Evolutionary conservation across 2,329 filamentous ascomycete genomes (phyloP).

Genomic region (Thermomyces lanuginosus): DNA sequence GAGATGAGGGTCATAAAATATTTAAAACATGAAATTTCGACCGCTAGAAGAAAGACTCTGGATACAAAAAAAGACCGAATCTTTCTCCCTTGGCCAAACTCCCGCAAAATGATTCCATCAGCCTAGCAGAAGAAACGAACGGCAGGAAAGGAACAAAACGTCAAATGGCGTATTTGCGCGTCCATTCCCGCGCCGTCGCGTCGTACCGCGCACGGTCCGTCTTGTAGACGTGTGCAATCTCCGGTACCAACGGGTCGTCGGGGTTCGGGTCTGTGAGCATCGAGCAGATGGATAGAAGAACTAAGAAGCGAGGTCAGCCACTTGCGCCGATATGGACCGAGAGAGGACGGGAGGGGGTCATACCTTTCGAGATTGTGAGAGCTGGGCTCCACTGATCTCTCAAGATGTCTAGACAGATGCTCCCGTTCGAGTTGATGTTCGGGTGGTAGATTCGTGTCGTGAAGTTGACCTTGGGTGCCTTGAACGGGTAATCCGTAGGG

Average conservation of each 20-base stretch:
- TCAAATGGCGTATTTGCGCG: constrained; percentile 95
- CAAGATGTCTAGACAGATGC: constrained; percentile 95
- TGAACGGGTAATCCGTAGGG: constrained; percentile 99
- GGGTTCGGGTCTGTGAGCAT: constrained; percentile 99
- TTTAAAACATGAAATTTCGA: too few relatives aligned
- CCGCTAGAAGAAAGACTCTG: too few relatives aligned
- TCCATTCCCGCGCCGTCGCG: constrained; percentile 94
- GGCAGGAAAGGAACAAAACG: constrained; percentile 13
- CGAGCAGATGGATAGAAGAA: constrained; percentile 95
- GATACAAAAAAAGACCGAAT: too few relatives aligned
- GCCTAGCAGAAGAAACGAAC: constrained; percentile 14
- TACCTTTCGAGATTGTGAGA: constrained; percentile 95
- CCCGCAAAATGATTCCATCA: too few relatives aligned
- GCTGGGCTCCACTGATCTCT: constrained; percentile 98
- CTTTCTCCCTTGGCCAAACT: too few relatives aligned
- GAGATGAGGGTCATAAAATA: too few relatives aligned
- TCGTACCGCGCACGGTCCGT: constrained; percentile 92
- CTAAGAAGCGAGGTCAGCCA: constrained; percentile 31
- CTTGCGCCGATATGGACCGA: not conserved
- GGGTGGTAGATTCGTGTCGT: constrained; percentile 99
- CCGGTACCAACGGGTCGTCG: constrained; percentile 92
- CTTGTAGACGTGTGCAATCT: constrained; percentile 99
- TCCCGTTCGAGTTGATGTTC: constrained; percentile 99
- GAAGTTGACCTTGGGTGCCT: constrained; percentile 99
- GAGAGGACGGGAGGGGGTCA: constrained; percentile 12